Evolutionary conservation across 1,139 yeast genomes (phyloP).

Genomic region (Taiozyma sp.): DNA sequence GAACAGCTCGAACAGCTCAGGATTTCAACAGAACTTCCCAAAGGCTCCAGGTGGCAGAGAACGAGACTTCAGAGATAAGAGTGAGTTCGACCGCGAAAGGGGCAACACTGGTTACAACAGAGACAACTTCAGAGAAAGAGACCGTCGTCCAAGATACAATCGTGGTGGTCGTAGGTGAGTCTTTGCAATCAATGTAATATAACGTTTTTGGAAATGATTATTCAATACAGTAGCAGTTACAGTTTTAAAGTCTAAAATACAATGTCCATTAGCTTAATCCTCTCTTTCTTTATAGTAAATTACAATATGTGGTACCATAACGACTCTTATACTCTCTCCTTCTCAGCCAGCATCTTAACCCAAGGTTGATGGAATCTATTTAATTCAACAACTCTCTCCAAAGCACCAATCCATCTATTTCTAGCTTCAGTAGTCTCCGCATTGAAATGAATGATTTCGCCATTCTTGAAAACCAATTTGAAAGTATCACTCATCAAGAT

Average conservation of each 20-base stretch:
- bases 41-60: slow-evolving; percentile 16
- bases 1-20: not conserved
- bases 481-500: slow-evolving; percentile 58
- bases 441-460: slow-evolving; percentile 64
- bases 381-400: slow-evolving; percentile 49
- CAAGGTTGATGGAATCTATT: slow-evolving; percentile 61
- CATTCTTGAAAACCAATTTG: slow-evolving; percentile 57
- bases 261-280: not conserved
- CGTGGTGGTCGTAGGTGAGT: not conserved
- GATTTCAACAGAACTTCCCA: slow-evolving; percentile 10
- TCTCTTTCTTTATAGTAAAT: not conserved
- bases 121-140: slow-evolving; percentile 13
- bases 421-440: slow-evolving; percentile 57
- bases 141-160: slow-evolving; percentile 6
- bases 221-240: not conserved
- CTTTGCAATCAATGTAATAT: not conserved
- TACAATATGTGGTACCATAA: not conserved
- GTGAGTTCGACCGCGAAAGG: slow-evolving; percentile 11
- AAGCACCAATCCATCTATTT: slow-evolving; percentile 46
- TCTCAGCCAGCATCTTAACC: slow-evolving; percentile 38
- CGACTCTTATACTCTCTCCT: not conserved
- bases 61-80: slow-evolving; percentile 14
- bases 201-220: not conserved
- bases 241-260: not conserved
- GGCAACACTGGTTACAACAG: not conserved